Percentiles rank a stretch among this genome's conserved stretches.
phyloP scores from a whole-genome alignment of 306 rosid genomes.

The Trichosanthes cucumerina region DNA sequence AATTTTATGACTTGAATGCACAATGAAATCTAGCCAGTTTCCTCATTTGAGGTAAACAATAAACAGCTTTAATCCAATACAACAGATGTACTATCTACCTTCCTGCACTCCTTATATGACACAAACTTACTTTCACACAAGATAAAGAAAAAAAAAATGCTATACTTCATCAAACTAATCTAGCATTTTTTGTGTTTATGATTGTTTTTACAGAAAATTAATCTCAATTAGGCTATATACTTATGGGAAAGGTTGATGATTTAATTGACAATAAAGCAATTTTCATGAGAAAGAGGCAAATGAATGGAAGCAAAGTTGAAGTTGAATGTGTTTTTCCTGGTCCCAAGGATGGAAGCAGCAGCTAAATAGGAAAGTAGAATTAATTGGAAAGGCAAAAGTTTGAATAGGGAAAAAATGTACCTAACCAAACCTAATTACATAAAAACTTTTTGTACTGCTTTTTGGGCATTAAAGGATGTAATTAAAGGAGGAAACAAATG shows the following conservation, averaged over 20 bases:
- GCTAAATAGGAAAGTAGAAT: background rate
- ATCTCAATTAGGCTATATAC: background rate
- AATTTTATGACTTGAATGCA: background rate
- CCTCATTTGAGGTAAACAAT: conserved; percentile 9
- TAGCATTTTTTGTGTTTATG: no score
- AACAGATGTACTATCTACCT: background rate
- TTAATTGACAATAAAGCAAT: no score
- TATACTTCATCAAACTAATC: no score
- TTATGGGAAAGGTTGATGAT: background rate
- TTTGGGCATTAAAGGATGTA: background rate
- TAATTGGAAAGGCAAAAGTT: background rate
- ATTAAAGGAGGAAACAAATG: conserved; percentile 3
- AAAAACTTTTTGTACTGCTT: background rate
- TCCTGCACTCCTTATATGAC: background rate
- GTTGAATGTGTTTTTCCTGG: background rate
- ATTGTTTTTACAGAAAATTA: no score
- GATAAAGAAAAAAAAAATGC: no score
- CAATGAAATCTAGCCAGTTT: conserved; percentile 6
- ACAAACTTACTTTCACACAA: background rate
- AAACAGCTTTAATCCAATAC: conserved; percentile 2
- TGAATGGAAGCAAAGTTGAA: background rate
- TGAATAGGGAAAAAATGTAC: background rate
- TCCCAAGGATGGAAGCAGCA: background rate
- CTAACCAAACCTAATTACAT: background rate
- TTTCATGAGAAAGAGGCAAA: background rate